Evolutionary conservation across 2,329 filamentous ascomycete species (phyloP).

Genomic region (Calonectria montana): DNA sequence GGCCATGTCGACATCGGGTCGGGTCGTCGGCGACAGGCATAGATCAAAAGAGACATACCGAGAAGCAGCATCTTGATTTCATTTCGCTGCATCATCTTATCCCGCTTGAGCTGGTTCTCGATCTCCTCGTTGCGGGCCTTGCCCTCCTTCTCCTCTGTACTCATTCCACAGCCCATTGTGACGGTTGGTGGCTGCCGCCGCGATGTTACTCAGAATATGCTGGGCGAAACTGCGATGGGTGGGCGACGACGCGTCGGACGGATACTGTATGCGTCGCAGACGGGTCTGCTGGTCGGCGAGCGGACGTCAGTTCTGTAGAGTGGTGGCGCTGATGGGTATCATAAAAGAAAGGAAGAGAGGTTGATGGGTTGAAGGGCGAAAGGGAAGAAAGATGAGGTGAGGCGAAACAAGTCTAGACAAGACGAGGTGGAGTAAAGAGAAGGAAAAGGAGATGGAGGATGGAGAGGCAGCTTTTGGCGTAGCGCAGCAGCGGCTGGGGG

Average conservation of each 20-base stretch:
- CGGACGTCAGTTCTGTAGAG: conserved; percentile 28
- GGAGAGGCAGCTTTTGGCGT: conserved; percentile 43
- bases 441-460: conserved; percentile 43
- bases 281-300: conserved; percentile 28
- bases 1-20: too few species aligned
- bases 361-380: conserved; percentile 30
- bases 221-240: conserved; percentile 23
- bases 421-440: conserved; percentile 43
- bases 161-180: conserved; percentile 99
- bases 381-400: conserved; percentile 37
- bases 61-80: conserved; percentile 99
- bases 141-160: conserved; percentile 99
- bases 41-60: conserved; percentile 65
- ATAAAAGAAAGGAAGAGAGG: conserved; percentile 34
- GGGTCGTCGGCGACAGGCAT: not conserved
- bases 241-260: conserved; percentile 33
- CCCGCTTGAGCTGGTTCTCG: conserved; percentile 98
- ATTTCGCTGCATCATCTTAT: conserved; percentile 98
- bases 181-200: conserved; percentile 49
- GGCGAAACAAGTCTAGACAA: conserved; percentile 37
- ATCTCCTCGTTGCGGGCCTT: conserved; percentile 99
- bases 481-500: conserved; percentile 41
- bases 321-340: conserved; percentile 33
- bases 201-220: conserved; percentile 24
- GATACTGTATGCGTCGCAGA: conserved; percentile 32